Base-by-base conservation (phyloP, 495 filamentous ascomycete genomes). In the Lasiosphaeria miniovina region DNA sequence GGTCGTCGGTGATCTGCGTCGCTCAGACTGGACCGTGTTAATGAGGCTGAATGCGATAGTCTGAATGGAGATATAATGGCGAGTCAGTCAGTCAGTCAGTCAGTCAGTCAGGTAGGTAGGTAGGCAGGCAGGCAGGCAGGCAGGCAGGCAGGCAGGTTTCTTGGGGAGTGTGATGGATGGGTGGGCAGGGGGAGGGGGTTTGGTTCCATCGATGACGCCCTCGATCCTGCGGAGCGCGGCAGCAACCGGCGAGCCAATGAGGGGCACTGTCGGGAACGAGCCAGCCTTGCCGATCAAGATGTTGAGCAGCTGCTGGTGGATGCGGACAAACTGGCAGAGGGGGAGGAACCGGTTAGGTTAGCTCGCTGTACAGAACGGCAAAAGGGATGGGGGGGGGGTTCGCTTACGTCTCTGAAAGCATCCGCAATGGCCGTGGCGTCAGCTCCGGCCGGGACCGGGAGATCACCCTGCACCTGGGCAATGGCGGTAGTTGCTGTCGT, bases 281-380 rank as follows among this genome's bases (percentile, higher is more conserved):
- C 64, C 63, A 34, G 64, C 61, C 49, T 71, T 73, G 36, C 66
- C 65, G 15, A 73, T 73, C 31, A 73, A 50, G 49, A 71, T 71
- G 57, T 71, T 69, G 7, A 73, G 60, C 8, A 73, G 65, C 3
- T 12, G 46, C 61, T 71, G 70, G 52, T 71, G 62, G 38, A 73
- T 65, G 11, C 49, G 41, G 48, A 71, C 68, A 49, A 73, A 73
- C 68, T 71, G 43, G 10, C 55, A 43, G 12, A 12, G 41, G 12
- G 41, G 15, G 4, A 14, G 41, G 11, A 45, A 45, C n/a, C n/a
- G n/a, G n/a, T n/a, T n/a, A n/a, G n/a, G 15, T 41, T 41, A 41
- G 38, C 38, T 41, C 12, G 6, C 38, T 41, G 38, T 41, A 12
- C 38, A 41, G 6, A 41, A 41, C 6, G 38, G n/a, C n/a, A 41